A percentile compares a stretch with the other conserved stretches of the same genome.
phyloP scores from a whole-genome alignment of 192 early-diverging fungal species.

The Gaertneriomyces semiglobifer region DNA sequence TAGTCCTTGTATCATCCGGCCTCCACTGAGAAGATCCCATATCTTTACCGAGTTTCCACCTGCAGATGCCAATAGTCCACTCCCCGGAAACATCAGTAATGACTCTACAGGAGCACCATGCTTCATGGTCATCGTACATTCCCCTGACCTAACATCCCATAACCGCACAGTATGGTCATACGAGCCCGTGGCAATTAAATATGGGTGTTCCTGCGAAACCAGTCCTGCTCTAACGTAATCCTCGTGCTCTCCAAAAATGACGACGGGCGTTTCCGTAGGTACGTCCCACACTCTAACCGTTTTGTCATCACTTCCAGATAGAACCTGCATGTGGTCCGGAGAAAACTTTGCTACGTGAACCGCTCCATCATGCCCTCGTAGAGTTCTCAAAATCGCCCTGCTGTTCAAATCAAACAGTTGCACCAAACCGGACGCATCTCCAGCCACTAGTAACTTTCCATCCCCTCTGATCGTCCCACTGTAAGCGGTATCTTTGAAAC shows the following conservation, averaged over 20 bases:
- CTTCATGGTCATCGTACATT: conserved; percentile 70
- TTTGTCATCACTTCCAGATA: conserved; percentile 88
- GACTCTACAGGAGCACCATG: conserved; percentile 88
- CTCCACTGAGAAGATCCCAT: conserved; percentile 84
- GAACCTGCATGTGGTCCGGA: conserved; percentile 70
- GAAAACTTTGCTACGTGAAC: conserved; percentile 81
- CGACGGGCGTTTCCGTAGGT: conserved; percentile 67
- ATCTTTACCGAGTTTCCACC: conserved; percentile 78
- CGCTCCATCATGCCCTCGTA: conserved; percentile 62
- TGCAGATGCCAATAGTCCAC: conserved; percentile 71
- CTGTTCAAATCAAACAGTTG: conserved; percentile 53
- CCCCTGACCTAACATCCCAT: conserved; percentile 82
- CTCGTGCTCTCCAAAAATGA: conserved; percentile 73
- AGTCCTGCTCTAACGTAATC: conserved; percentile 86
- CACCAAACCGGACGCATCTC: conserved; percentile 84
- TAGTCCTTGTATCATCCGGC: conserved; percentile 68
- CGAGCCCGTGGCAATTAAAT: conserved; percentile 77
- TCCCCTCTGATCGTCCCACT: conserved; percentile 76
- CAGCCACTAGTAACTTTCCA: conserved; percentile 88
- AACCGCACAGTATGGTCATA: conserved; percentile 94
- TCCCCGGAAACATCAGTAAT: conserved; percentile 79
- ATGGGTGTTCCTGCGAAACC: conserved; percentile 71
- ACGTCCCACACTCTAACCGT: conserved; percentile 95
- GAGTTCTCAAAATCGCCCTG: conserved; percentile 55
- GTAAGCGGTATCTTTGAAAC: conserved; percentile 87